Evolutionary conservation across 192 early-diverging fungal species (phyloP).

Genomic region (Spizellomyces punctatus): DNA sequence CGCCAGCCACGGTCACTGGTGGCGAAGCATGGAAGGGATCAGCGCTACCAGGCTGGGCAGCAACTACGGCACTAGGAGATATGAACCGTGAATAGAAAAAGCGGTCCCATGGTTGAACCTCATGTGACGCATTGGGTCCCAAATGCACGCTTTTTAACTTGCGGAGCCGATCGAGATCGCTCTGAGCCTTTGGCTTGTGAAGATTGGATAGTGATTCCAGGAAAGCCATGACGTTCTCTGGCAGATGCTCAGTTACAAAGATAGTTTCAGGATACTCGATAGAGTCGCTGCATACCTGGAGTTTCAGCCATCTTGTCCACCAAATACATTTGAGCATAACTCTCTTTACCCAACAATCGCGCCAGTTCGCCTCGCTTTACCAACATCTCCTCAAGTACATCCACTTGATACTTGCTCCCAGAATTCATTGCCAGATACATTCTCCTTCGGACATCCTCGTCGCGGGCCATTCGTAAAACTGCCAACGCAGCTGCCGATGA

Average conservation of each 20-base stretch:
- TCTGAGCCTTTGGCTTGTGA: slow-evolving; percentile 58
- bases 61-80: slow-evolving; percentile 2
- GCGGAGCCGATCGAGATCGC: slow-evolving; percentile 54
- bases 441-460: slow-evolving; percentile 65
- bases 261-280: background rate
- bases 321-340: slow-evolving; percentile 84
- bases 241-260: background rate
- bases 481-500: slow-evolving; percentile 59
- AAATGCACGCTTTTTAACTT: slow-evolving; percentile 37
- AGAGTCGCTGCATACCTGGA: slow-evolving; percentile 54
- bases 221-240: slow-evolving; percentile 83
- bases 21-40: slow-evolving; percentile 19
- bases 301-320: slow-evolving; percentile 92
- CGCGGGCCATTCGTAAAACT: slow-evolving; percentile 63
- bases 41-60: background rate
- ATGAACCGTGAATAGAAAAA: slow-evolving; percentile 62
- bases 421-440: slow-evolving; percentile 81
- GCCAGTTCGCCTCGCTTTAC: slow-evolving; percentile 74
- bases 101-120: slow-evolving; percentile 83
- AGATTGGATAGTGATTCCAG: slow-evolving; percentile 67
- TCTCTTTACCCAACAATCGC: slow-evolving; percentile 70
- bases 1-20: background rate
- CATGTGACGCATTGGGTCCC: slow-evolving; percentile 24
- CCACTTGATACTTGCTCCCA: slow-evolving; percentile 63
- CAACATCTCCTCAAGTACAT: slow-evolving; percentile 74